Base-by-base conservation (phyloP, 1,284 basidiomycete genomes). In the Cutaneotrichosporon cavernicola region DNA sequence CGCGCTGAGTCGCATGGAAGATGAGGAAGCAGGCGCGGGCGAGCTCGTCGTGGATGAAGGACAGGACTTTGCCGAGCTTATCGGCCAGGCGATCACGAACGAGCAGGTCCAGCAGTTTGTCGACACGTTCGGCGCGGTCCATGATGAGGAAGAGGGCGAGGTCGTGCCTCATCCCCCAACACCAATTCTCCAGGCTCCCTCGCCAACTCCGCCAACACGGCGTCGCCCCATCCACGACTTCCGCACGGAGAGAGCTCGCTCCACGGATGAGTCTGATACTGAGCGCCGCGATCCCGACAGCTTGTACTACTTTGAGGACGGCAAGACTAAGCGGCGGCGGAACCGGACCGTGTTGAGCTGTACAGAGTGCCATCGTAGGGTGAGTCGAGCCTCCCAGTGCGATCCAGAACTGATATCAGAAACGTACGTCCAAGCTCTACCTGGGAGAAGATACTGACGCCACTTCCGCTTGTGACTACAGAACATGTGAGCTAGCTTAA, bases 311-410 rank as follows among this genome's bases (percentile, higher is more conserved):
- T 30, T 21, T 5, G 70, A 73, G 26, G 61, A 69, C 34, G 71
- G 70, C 16, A 74, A 72, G 60, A 61, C 66, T 50, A 77, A 77
- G 67, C 67, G 74, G 59, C 72, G 71, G 56, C 60, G 79, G 58
- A 79, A 79, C 64, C 65, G 79, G 56, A 76, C 75, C n/a, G 70
- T 72, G 1, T 59, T 80, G 72, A 80, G 78, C 57, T 80, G 78
- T 65, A 63, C 67, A 52, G 79, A 80, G 56, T 80, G 79, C 69
- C 78, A 80, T 67, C 63, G 79, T 26, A 68, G 79, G 66, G 74
- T 75, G 61, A 75, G 78, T 75, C 0, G 21, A 13, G 36, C 6
- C 10, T 16, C n/a, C 7, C 4, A n/a, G 0, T 50, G 56, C 53
- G 22, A 9, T 30, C 50, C 13, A 18, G n/a, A 31, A 34, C 61